Evolutionary conservation across 371 early-diverging fungal species (phyloP), one percentile per base, ranked within the genome.

Genomic region (Syncephalis plumigaleata): DNA sequence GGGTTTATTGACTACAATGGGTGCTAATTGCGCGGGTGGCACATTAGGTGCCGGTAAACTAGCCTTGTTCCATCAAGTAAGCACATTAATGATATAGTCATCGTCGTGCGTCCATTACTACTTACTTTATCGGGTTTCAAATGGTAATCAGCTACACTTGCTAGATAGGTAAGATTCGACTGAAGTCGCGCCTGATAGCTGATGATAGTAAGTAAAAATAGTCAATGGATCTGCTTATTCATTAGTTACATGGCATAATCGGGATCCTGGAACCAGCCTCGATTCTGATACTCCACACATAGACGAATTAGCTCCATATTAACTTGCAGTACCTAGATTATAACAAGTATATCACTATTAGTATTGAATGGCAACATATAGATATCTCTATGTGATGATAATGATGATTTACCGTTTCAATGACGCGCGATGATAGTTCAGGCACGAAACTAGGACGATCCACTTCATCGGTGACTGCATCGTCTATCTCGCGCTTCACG

Each of bases 91-190:
- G 39, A 13, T 25, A 16, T 15, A n/a, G 37, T 8, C 18, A 18
- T 36, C 22, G 18, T n/a, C n/a, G 15, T 13, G 20, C 7, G 21
- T 4, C 13, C 15, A 46, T 15, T 23, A 20, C 31, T 31, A 31
- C 45, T 58, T 60, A 70, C 73, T 39, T 68, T 62, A 40, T 65
- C 65, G 13, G 67, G 63, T 42, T 70, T 65, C 5, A 63, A 58
- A 16, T 65, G 63, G 44, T 66, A 57, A 56, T 72, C 73, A 31
- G 73, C 73, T 58, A 72, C 68, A 3, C 67, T 64, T 11, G 73
- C 70, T 13, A 72, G 54, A 50, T 70, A 72, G 11, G 67, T 64
- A 22, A 72, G 52, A 47, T 72, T 72, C 1, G 65, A 64, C 48
- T 70, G 73, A 22, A 72, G 53, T 40, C 67, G 59, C 23, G 61